Evolutionary conservation across 2,329 filamentous ascomycete species (phyloP), one percentile per base, ranked within the genome.

Genomic region (Colletotrichum australisinense): DNA sequence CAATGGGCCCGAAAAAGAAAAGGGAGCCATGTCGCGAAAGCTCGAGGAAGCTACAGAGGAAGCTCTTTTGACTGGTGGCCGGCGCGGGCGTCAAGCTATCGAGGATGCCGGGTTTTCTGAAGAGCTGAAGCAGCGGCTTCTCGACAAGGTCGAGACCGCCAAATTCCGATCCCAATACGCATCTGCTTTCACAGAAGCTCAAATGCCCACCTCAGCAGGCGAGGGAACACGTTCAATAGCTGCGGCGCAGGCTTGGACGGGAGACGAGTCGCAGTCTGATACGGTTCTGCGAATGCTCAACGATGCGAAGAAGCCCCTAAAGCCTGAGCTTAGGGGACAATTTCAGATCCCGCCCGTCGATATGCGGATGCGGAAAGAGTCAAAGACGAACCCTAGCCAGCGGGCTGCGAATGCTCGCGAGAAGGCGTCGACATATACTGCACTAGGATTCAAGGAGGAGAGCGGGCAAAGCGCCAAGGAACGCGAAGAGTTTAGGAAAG

Each of bases 231-330:
- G 91, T 73, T 89, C 93, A 63, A 89, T 92, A 46, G 94, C 94
- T 1, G 86, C 88, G 0, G 90, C 92, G 7, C 84, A 88, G 70
- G 88, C 93, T 1, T 99, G 97, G 97, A 91, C 89, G 0, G 97
- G 96, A 2, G 86, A 89, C 14, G 97, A 98, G 83, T 86, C 85
- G 5, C 84, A 93, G 1, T 90, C 92, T 77, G 95, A 98, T 80
- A 88, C 93, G 0, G 92, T 95, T 26, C 84, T 97, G 62, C 91
- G 97, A 38, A 98, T 98, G 93, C 83, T 97, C 12, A 89, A 94
- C 69, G 95, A 97, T 79, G 89, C 94, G 30, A 90, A 90, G 73
- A 95, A 95, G 78, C 93, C 93, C 0, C 84, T 97, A 62, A 83
- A 81, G 16, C 85, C 85, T 4, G 84, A 82, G 0, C 77, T 88